These are phyloP conservation scores for Ophiostoma sp. DNA, from an alignment of 2,329 filamentous ascomycete genomes.

Conservation along the genomic window DNA sequence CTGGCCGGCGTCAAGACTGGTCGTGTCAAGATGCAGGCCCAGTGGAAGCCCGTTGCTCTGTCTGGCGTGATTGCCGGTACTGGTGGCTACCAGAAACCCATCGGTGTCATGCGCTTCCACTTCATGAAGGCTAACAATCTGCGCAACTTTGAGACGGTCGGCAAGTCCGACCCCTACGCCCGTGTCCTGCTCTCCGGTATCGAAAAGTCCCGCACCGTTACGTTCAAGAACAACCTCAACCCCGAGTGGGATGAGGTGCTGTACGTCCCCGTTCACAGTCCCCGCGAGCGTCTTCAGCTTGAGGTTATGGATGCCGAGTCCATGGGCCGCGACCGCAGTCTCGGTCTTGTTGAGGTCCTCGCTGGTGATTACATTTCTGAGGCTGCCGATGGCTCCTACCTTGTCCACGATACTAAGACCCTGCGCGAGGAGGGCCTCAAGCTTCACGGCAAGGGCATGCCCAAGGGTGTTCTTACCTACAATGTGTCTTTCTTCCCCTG, in stretches of 20 bases:
- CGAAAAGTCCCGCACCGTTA: slow-evolving; percentile 86
- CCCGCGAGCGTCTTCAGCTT: slow-evolving; percentile 74
- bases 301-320: slow-evolving; percentile 98
- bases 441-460: slow-evolving; percentile 63
- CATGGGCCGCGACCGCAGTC: slow-evolving; percentile 80
- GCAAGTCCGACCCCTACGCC: slow-evolving; percentile 94
- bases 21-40: slow-evolving; percentile 80
- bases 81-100: slow-evolving; percentile 84
- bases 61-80: slow-evolving; percentile 70
- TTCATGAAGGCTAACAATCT: slow-evolving; percentile 77
- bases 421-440: slow-evolving; percentile 62
- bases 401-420: slow-evolving; percentile 70
- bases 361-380: slow-evolving; percentile 74
- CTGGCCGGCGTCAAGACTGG: slow-evolving; percentile 74
- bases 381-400: slow-evolving; percentile 72
- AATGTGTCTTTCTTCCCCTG: slow-evolving; percentile 87
- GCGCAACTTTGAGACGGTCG: slow-evolving; percentile 88
- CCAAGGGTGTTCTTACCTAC: slow-evolving; percentile 77
- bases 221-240: slow-evolving; percentile 91
- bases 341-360: slow-evolving; percentile 73
- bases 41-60: slow-evolving; percentile 93
- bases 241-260: slow-evolving; percentile 94
- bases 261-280: slow-evolving; percentile 83
- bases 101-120: slow-evolving; percentile 92
- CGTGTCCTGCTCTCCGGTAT: slow-evolving; percentile 85